Evolutionary conservation across 345 rosid genomes (phyloP).

Genomic region (Lepidium sativum): DNA sequence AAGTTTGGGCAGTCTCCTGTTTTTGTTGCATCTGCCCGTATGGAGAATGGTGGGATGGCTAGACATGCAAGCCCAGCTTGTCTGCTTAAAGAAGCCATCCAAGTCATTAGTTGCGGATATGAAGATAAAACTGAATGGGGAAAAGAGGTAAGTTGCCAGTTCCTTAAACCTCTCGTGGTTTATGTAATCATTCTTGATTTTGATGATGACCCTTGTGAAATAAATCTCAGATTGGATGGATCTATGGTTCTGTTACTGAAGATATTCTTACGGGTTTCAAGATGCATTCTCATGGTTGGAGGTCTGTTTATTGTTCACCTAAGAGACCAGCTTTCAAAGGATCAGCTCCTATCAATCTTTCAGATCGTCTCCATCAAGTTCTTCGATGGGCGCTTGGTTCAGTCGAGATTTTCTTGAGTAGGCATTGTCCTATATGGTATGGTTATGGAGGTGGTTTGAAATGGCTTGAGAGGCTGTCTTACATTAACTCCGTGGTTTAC

Average conservation of each 20-base stretch:
- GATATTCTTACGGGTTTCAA: conserved; percentile 96
- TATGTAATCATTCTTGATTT: not conserved
- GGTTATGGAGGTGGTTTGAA: conserved; percentile 98
- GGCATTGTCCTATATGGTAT: conserved; percentile 99
- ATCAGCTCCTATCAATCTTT: conserved; percentile 92
- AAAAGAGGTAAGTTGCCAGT: conserved; percentile 62
- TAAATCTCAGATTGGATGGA: conserved; percentile 87
- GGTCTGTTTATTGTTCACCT: conserved; percentile 95
- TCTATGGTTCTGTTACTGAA: conserved; percentile 92
- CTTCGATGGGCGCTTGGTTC: conserved; percentile 99
- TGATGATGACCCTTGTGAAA: not conserved
- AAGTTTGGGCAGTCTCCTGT: conserved; percentile 97
- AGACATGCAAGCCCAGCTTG: conserved; percentile 67
- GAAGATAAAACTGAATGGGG: conserved; percentile 99
- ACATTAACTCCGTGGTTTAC: conserved; percentile 90
- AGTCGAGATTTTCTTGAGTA: conserved; percentile 92
- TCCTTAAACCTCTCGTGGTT: not conserved
- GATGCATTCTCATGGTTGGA: conserved; percentile 99
- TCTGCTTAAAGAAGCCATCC: conserved; percentile 88
- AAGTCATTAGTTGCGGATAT: conserved; percentile 97
- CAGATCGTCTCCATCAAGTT: conserved; percentile 95
- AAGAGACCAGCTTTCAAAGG: conserved; percentile 86
- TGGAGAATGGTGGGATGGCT: conserved; percentile 82
- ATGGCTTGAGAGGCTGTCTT: conserved; percentile 89
- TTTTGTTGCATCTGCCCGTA: conserved; percentile 63